These are phyloP conservation scores for Protea cynaroides DNA, from an alignment of 164 flowering plant species.

Conservation along the genomic window DNA sequence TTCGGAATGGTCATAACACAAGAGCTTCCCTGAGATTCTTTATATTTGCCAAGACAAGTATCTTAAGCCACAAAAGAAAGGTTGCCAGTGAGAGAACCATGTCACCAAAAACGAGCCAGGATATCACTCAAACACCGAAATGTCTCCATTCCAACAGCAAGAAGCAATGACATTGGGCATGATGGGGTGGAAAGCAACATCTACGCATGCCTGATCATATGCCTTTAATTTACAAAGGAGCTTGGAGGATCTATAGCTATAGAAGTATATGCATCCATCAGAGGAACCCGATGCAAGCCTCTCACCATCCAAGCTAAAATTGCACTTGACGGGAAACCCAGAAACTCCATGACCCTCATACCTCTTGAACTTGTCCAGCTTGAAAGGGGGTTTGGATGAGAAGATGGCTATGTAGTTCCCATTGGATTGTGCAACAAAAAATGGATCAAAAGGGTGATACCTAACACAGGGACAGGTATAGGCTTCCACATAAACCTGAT, in stretches of 20 bases:
- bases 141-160: constrained; percentile 77
- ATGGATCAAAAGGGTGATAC: constrained; percentile 66
- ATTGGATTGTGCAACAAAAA: constrained; percentile 85
- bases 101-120: too few species aligned
- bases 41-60: too few species aligned
- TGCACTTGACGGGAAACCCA: constrained; percentile 91
- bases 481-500: constrained; percentile 87
- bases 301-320: constrained; percentile 70
- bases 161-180: constrained; percentile 69
- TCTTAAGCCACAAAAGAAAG: too few species aligned
- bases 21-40: too few species aligned
- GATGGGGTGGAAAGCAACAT: constrained; percentile 71
- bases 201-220: constrained; percentile 64
- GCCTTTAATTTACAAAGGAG: constrained; percentile 55
- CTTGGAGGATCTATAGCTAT: too few species aligned
- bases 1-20: too few species aligned
- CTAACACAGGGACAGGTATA: constrained; percentile 75
- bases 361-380: constrained; percentile 77
- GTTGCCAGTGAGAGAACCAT: too few species aligned
- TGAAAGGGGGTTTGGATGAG: constrained; percentile 70
- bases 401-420: constrained; percentile 88
- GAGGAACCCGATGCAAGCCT: constrained; percentile 70
- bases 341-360: constrained; percentile 83
- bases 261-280: constrained; percentile 71
- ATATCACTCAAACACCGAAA: constrained; percentile 52